A percentile compares a stretch with the other conserved stretches of the same genome.
phyloP scores from a whole-genome alignment of 768 basidiomycete species.

The Leccinum longicurvipes region DNA sequence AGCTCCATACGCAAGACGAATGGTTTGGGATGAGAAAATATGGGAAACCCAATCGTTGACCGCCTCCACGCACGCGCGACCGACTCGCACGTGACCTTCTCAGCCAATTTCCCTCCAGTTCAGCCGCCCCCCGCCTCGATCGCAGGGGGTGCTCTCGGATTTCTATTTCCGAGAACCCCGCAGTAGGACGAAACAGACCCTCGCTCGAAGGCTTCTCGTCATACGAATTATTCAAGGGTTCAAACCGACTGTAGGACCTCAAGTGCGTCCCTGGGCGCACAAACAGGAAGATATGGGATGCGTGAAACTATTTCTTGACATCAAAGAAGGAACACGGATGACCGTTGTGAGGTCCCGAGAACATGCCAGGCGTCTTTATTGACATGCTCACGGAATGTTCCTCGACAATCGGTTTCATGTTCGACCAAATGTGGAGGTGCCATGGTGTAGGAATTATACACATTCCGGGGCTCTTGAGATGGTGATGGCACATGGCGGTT shows the following conservation, averaged over 20 bases:
- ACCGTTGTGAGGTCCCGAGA: not conserved
- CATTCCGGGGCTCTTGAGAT: not conserved
- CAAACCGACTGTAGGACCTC: slow-evolving; percentile 1
- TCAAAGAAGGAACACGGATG: not conserved
- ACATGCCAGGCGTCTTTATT: not conserved
- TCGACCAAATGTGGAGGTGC: not conserved
- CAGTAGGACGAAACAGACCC: not conserved
- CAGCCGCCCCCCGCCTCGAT: not conserved
- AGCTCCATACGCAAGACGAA: not conserved
- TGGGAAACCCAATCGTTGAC: slow-evolving; percentile 1
- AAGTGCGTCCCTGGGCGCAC: slow-evolving; percentile 7
- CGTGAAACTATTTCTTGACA: slow-evolving; percentile 4
- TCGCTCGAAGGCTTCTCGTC: not conserved
- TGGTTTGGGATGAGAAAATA: not conserved
- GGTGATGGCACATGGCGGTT: not conserved
- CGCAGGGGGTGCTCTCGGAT: not conserved
- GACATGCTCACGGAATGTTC: not conserved
- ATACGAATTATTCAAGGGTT: slow-evolving; percentile 10
- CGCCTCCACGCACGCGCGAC: slow-evolving; percentile 9
- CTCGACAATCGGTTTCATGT: not conserved
- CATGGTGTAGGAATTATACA: not conserved
- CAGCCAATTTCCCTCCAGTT: not conserved
- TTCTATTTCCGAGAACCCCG: not conserved
- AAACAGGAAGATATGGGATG: not conserved
- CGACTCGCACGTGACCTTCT: not conserved